Base-by-base conservation (phyloP, 257 asterid species). In the Solanum paucissectum region DNA sequence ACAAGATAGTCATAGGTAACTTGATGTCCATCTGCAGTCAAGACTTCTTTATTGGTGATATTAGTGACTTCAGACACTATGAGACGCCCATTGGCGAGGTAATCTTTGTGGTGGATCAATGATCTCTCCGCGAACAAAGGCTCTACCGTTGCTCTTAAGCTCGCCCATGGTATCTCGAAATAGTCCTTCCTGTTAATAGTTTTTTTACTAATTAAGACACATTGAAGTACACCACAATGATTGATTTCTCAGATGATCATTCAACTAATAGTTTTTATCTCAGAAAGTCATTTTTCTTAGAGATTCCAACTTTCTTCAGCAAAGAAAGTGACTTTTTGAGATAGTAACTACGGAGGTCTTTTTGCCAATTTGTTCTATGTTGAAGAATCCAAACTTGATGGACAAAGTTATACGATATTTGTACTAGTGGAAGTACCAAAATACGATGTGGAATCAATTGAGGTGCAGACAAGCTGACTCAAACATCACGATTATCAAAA, bases 151-250 rank as follows among this genome's bases (percentile, higher is more conserved):
- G 95, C 88, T 91, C 99, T 94, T 92, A 91, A 94, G 89, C 98
- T 94, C 82, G 98, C 98, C 94, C 94, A 96, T 42, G 98, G 95
- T 86, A 96, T 95, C 92, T 96, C 98, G 77, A 94, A 95, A 88
- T 96, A 96, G 3, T 96, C 99, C 88, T 96, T 95, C 95, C 98
- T 96, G 87, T 87, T 88, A 49, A n/a, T 25, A 84, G 25, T 40
- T 33, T 21, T 86, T 4, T 2, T n/a, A 87, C 72, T 29, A 12
- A 77, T 77, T 1, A 77, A 77, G 1, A 40, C 83, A 76, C 36
- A 40, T n/a, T 12, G 32, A 34, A 18, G 13, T 18, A 46, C 58
- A 40, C 46, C 46, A 40, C 46, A 10, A 40, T 0, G 46, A 40
- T 13, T 46, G 20, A 44, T 44, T 44, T 44, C 16, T 42, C 25